Base-by-base conservation (phyloP, 1,284 basidiomycete genomes). In the Leccinum cinnamomeum region DNA sequence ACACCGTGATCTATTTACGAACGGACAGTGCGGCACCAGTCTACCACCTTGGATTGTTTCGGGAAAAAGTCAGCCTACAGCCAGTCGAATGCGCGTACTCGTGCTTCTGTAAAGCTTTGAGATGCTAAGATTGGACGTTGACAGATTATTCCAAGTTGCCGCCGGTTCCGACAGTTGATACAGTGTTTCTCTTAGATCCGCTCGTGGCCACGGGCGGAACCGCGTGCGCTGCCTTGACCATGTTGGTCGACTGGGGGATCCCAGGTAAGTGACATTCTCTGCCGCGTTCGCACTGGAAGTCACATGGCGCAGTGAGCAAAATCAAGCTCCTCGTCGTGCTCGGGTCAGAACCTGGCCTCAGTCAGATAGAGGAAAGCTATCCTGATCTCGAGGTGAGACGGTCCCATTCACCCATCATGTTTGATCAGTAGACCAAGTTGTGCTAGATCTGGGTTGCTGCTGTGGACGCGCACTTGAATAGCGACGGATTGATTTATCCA, bases 131-230 rank as follows among this genome's bases (percentile, higher is more conserved):
- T 14, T 53, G 44, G 57, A 46, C 30, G 37, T 53, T 53, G 60
- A 62, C 64, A 91, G 95, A 97, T 77, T 96, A 96, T 77, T 95
- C 94, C 64, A 97, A 97, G 79, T 84, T 98, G 11, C 96, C 95
- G 7, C 78, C 85, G 33, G 78, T 79, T 16, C 88, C 91, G 1
- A 88, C 90, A 0, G 86, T 95, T 6, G 95, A 97, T 72, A 78
- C 86, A 54, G 90, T 95, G 30, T 93, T 89, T 77, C 79, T 98
- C 44, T 82, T 98, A 48, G 96, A 98, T 69, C 93, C 96, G 3
- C 79, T 98, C 50, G 90, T 98, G 69, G 96, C 96, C 0, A 98
- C 96, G 0, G 96, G 95, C 64, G 92, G 93, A n/a, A 97, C 96
- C 3, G 94, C 92, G 5, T 84, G 87, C 63, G 94, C 95, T 14